Evolutionary conservation across 805 yeast genomes (phyloP).

Genomic region (Cyberlindnera misumaiensis): DNA sequence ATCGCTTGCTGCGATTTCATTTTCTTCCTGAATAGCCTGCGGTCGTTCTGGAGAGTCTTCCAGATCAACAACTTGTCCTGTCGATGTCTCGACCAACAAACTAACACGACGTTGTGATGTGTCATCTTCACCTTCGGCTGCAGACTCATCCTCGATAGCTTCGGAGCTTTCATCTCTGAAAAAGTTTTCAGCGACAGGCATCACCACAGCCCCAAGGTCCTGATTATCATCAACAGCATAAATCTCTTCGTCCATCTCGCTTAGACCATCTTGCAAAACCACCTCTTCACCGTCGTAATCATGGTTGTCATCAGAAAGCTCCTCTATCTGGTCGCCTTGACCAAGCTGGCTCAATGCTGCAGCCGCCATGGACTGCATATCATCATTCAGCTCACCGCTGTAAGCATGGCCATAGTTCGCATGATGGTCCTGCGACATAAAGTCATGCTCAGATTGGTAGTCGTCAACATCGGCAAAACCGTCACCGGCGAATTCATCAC

Average conservation of each 20-base stretch:
- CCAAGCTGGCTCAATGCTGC: not conserved
- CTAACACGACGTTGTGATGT: too few relatives aligned
- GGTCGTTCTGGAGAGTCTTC: not conserved
- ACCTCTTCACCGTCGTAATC: not conserved
- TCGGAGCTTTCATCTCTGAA: not conserved
- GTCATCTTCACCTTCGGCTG: too few relatives aligned
- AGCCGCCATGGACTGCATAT: slow-evolving; percentile 1
- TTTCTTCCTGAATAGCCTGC: not conserved
- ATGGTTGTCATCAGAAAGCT: not conserved
- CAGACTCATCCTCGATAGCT: not conserved
- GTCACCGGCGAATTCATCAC: not conserved
- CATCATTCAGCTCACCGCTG: not conserved
- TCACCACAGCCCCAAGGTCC: not conserved
- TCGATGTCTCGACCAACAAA: too few relatives aligned
- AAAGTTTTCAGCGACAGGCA: not conserved
- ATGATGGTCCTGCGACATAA: not conserved
- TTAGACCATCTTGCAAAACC: not conserved
- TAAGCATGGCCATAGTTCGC: not conserved
- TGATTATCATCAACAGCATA: not conserved
- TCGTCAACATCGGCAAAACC: not conserved
- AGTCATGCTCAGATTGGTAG: not conserved
- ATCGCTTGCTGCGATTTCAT: not conserved
- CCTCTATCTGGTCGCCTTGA: not conserved
- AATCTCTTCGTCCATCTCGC: not conserved
- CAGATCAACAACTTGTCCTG: too few relatives aligned